These are phyloP conservation scores for Stephanodiscus minutulus DNA, from an alignment of 108 stramenopile genomes.

Conservation along the genomic window DNA sequence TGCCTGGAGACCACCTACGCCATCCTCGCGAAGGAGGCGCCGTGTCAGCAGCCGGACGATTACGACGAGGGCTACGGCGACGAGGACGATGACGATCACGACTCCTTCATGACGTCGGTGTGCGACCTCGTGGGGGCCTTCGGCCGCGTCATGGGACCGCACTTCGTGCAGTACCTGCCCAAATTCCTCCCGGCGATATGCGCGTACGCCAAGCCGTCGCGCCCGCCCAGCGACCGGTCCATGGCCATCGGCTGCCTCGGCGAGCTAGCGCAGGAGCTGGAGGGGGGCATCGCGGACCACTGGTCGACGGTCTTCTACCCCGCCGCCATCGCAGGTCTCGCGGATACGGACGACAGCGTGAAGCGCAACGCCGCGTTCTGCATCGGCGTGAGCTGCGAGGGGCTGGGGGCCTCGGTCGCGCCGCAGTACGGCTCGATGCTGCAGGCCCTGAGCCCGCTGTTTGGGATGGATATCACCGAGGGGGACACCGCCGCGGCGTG, in stretches of 20 bases:
- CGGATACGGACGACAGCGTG: slow-evolving; percentile 87
- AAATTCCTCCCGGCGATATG: slow-evolving; percentile 88
- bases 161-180: slow-evolving; percentile 79
- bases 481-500: slow-evolving; percentile 80
- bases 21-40: slow-evolving; percentile 78
- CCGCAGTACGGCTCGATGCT: slow-evolving; percentile 71
- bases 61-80: slow-evolving; percentile 64
- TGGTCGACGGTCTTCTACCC: slow-evolving; percentile 86
- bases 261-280: slow-evolving; percentile 91
- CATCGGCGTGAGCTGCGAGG: slow-evolving; percentile 88
- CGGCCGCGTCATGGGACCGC: slow-evolving; percentile 83
- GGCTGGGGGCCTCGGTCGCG: slow-evolving; percentile 62
- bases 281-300: slow-evolving; percentile 68
- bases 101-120: slow-evolving; percentile 88
- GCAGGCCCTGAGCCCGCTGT: slow-evolving; percentile 85
- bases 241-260: slow-evolving; percentile 96
- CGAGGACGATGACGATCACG: slow-evolving; percentile 96
- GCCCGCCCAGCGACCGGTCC: slow-evolving; percentile 88
- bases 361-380: slow-evolving; percentile 94
- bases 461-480: slow-evolving; percentile 60
- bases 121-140: slow-evolving; percentile 88
- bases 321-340: slow-evolving; percentile 73
- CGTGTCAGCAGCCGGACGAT: slow-evolving; percentile 75
- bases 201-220: slow-evolving; percentile 86
- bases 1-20: slow-evolving; percentile 66